Percentiles rank a stretch among this genome's conserved stretches.
These are phyloP conservation scores for Boletus semigastroideus DNA, from an alignment of 1,284 basidiomycete species.

Conservation along the genomic window DNA sequence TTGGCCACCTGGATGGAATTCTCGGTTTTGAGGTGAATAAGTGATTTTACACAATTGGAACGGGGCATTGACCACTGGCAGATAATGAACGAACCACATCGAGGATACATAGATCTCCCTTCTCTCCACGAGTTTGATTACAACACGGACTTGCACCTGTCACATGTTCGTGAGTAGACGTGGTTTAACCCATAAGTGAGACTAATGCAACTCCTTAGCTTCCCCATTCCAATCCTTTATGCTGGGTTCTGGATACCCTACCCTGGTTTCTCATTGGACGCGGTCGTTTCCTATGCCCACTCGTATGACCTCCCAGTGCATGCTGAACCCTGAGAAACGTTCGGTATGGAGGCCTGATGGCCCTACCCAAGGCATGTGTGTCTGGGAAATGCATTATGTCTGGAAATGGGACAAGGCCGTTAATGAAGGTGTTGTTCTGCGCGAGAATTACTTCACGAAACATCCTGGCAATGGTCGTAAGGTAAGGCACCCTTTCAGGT, in stretches of 20 bases:
- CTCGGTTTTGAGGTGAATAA: slow-evolving; percentile 84
- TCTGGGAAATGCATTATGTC: slow-evolving; percentile 92
- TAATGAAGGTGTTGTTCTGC: slow-evolving; percentile 71
- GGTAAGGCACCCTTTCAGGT: slow-evolving; percentile 35
- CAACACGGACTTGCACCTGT: slow-evolving; percentile 91
- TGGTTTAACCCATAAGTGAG: background rate
- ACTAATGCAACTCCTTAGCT: slow-evolving; percentile 41
- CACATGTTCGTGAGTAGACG: slow-evolving; percentile 66
- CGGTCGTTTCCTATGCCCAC: slow-evolving; percentile 87
- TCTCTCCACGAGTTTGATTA: slow-evolving; percentile 90
- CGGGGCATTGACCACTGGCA: slow-evolving; percentile 32
- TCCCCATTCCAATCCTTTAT: slow-evolving; percentile 84
- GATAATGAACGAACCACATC: slow-evolving; percentile 97
- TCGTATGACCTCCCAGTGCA: slow-evolving; percentile 50
- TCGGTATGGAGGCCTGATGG: slow-evolving; percentile 73
- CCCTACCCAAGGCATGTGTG: slow-evolving; percentile 67
- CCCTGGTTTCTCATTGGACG: slow-evolving; percentile 70
- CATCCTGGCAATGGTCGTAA: slow-evolving; percentile 61
- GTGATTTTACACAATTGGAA: background rate
- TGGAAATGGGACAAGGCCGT: slow-evolving; percentile 86
- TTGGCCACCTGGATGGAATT: slow-evolving; percentile 77
- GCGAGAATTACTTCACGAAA: slow-evolving; percentile 84
- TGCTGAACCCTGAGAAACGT: slow-evolving; percentile 58
- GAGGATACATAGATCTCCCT: slow-evolving; percentile 83
- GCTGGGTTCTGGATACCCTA: slow-evolving; percentile 78